phyloP scores from a whole-genome alignment of 148 eudicot species.

The Drosera capensis region DNA sequence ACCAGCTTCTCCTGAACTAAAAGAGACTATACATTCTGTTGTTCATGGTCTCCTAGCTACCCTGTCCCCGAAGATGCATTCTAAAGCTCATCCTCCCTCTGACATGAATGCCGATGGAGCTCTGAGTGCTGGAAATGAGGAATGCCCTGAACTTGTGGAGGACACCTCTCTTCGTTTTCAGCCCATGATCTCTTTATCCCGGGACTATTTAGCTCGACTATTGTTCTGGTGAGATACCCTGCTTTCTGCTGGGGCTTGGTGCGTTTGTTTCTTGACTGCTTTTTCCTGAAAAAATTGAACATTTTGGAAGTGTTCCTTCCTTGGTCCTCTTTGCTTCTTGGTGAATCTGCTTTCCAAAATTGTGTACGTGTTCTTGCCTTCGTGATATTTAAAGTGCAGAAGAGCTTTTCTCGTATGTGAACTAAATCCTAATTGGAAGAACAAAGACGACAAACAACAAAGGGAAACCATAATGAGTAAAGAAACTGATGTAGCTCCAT shows the following conservation, averaged over 20 bases:
- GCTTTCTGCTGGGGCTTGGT: too few species aligned
- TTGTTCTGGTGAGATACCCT: constrained; percentile 55
- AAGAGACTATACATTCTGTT: constrained; percentile 66
- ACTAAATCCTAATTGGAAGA: too few species aligned
- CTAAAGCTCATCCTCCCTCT: constrained; percentile 55
- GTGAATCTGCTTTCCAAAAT: too few species aligned
- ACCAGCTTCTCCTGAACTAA: constrained; percentile 71
- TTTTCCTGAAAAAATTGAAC: neutral
- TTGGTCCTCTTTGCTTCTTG: too few species aligned
- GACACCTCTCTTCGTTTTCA: constrained; percentile 77
- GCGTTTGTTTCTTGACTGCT: neutral
- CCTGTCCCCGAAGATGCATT: constrained; percentile 87
- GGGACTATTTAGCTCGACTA: constrained; percentile 88
- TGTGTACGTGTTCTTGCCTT: too few species aligned
- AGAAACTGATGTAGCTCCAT: too few species aligned
- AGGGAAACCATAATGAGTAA: too few species aligned
- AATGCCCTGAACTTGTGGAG: constrained; percentile 65
- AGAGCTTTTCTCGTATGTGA: too few species aligned
- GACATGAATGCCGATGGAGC: constrained; percentile 50
- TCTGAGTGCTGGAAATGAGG: constrained; percentile 34
- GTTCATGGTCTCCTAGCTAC: constrained; percentile 96
- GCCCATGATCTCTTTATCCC: constrained; percentile 69
- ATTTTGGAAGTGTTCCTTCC: neutral
- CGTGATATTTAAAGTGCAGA: too few species aligned
- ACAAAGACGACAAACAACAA: too few species aligned